A percentile compares a stretch with the other conserved stretches of the same genome.
Conservation (phyloP, 2,329 filamentous ascomycete species). For the Aureobasidium uvarum region DNA sequence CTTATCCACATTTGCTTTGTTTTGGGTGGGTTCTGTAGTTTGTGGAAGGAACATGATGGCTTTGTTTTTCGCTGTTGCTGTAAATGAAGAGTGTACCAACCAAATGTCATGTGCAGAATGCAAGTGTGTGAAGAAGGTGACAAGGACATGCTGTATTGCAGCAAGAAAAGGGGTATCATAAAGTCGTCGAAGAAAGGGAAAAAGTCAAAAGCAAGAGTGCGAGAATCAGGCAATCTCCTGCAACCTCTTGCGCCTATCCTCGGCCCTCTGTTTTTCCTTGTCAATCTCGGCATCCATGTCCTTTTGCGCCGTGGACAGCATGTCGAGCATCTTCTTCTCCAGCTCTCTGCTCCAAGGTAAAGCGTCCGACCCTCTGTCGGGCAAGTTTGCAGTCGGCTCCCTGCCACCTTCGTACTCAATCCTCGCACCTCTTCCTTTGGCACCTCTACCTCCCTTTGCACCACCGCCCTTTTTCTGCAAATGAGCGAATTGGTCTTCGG, state of each 20-base stretch:
- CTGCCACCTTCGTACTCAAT: slow-evolving; percentile 57
- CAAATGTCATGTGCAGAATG: background rate
- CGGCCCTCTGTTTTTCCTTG: slow-evolving; percentile 26
- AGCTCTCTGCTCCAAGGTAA: slow-evolving; percentile 36
- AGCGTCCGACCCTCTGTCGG: slow-evolving; percentile 63
- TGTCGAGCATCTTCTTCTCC: slow-evolving; percentile 30
- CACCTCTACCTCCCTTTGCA: slow-evolving; percentile 57
- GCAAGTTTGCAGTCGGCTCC: slow-evolving; percentile 69
- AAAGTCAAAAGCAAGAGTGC: background rate
- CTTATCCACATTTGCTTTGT: background rate
- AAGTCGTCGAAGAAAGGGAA: background rate
- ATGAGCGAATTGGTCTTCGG: slow-evolving; percentile 60
- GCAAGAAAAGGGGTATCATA: slow-evolving; percentile 15
- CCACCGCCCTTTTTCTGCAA: slow-evolving; percentile 57
- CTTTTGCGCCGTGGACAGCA: slow-evolving; percentile 29
- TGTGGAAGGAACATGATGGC: background rate
- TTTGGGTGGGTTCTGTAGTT: background rate
- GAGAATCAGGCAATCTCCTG: background rate
- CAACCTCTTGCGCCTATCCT: slow-evolving; percentile 28
- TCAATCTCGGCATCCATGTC: slow-evolving; percentile 30
- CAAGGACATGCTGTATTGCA: background rate
- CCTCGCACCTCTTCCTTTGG: slow-evolving; percentile 52
- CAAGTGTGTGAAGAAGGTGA: background rate
- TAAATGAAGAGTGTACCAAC: background rate
- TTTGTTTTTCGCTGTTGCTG: background rate